Conservation (phyloP, 2,329 filamentous ascomycete species). For the Fusarium chaquense region DNA sequence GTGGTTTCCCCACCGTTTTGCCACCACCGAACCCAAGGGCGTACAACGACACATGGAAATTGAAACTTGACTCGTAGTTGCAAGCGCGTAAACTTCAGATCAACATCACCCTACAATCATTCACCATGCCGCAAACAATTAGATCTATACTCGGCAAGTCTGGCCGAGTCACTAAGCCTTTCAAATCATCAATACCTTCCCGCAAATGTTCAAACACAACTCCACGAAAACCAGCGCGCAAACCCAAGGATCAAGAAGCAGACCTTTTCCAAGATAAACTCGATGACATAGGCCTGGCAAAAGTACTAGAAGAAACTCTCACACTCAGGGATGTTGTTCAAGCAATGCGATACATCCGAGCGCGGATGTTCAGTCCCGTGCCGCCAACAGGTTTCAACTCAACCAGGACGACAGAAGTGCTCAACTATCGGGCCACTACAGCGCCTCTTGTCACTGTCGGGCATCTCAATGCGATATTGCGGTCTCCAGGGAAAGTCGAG, state of each 20-base stretch:
- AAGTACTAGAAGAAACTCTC: conserved; percentile 66
- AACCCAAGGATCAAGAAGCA: conserved; percentile 42
- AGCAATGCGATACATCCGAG: conserved; percentile 71
- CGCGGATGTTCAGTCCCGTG: conserved; percentile 72
- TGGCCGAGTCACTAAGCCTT: conserved; percentile 52
- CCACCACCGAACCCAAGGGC: conserved; percentile 31
- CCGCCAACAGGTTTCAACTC: conserved; percentile 74
- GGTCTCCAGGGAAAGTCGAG: conserved; percentile 73
- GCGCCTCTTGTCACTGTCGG: conserved; percentile 74
- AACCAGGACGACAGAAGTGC: conserved; percentile 70
- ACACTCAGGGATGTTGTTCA: conserved; percentile 72
- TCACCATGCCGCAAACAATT: conserved; percentile 50
- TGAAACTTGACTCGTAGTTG: neutral
- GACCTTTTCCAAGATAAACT: conserved; percentile 61
- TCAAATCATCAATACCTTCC: conserved; percentile 30
- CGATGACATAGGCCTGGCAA: conserved; percentile 69
- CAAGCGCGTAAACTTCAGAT: neutral
- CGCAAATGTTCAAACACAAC: conserved; percentile 40
- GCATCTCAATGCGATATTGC: conserved; percentile 74
- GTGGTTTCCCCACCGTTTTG: conserved; percentile 30
- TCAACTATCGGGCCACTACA: conserved; percentile 69
- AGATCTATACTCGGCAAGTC: conserved; percentile 56
- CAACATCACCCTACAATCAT: neutral
- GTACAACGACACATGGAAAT: neutral
- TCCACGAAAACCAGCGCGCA: conserved; percentile 44